Evolutionary conservation across 208 protist genomes (phyloP), one percentile per base, ranked within the genome.

Genomic region (Strigomonas galati): DNA sequence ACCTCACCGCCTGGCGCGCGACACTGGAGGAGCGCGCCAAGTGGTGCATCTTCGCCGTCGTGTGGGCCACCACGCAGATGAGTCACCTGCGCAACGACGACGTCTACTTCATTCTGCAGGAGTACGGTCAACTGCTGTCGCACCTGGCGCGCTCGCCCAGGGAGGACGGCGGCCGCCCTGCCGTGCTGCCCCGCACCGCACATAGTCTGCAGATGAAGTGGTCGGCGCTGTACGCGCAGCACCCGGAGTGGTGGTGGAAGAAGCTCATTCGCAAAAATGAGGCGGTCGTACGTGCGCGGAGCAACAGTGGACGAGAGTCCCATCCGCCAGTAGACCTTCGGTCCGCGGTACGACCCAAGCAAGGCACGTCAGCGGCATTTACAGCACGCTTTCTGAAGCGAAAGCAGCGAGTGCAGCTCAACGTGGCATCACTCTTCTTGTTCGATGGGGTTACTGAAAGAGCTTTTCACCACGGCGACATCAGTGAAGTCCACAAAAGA

Each of bases 41-140:
- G 40, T 88, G 82, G 72, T 72, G 71, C 19, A 26, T 81, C 17
- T 65, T 83, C 23, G 78, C 78, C n/a, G 31, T 84, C 14, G 57
- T 58, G 40, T 88, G 78, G 78, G 52, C 62, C 2, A 74, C 59
- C 3, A 46, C 64, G 14, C 70, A 69, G 24, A 46, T 56, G 23
- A 71, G 69, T 30, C 24, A 40, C 23, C 49, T 72, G 40, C 32
- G 54, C 19, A 14, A 56, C 4, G 71, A 79, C 4, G 74, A 79
- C 31, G 44, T 79, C 26, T 60, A 75, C n/a, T 81, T 76, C 61
- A 67, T 82, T 9, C 75, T 71, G 7, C 62, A 64, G 30, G 76
- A 82, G 53, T 76, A 77, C 49, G 67, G 67, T n/a, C 74, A 82
- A 30, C 67, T 84, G 3, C 56, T 69, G 57, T 60, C 59, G 24